Base-by-base conservation (phyloP, 2,329 filamentous ascomycete species). In the Sphaerulina musiva region DNA sequence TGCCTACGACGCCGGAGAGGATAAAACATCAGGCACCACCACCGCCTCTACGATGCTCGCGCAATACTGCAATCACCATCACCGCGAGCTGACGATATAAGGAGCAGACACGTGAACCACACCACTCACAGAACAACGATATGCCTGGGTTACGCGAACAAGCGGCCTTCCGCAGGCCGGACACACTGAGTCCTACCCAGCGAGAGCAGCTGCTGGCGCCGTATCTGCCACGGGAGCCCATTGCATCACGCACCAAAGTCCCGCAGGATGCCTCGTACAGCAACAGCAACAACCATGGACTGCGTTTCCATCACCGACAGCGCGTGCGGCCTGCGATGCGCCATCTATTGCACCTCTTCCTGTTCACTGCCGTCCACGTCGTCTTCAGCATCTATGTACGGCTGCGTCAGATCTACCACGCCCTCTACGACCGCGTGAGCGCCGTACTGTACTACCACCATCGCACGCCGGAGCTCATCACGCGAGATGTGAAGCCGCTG, bases 381-480 rank as follows among this genome's bases (percentile, higher is more conserved):
- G 69, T 95, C 62, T 97, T 95, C 74, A 92, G 89, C 6, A 76
- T 97, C 60, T 95, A 93, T 70, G 85, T 96, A 62, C 86, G 90
- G 59, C 73, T 89, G 55, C 84, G 91, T 54, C 84, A 89, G 68
- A 82, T 83, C 52, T 93, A 89, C 74, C 86, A 92, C 69, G 81
- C 85, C 7, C 79, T 95, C 47, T 77, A 83, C 62, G 87, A 93
- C 69, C 84, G 87, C 56, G 75, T 92, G 59, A 81, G 89, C 50
- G 87, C 89, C 8, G 80, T 97, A 57, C 78, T 95, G 51, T 91
- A 92, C 70, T 93, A 98, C 74, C 95, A 98, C 74, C 93, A 98
- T 72, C 87, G 89, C 49, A 95, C 92, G 0, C 93, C 93, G 6
- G 89, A 95, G 68, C 83, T 95, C 68, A 95, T 98, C 63, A 84